Conservation (phyloP, 768 basidiomycete genomes). For the Amanita polypyramis region DNA sequence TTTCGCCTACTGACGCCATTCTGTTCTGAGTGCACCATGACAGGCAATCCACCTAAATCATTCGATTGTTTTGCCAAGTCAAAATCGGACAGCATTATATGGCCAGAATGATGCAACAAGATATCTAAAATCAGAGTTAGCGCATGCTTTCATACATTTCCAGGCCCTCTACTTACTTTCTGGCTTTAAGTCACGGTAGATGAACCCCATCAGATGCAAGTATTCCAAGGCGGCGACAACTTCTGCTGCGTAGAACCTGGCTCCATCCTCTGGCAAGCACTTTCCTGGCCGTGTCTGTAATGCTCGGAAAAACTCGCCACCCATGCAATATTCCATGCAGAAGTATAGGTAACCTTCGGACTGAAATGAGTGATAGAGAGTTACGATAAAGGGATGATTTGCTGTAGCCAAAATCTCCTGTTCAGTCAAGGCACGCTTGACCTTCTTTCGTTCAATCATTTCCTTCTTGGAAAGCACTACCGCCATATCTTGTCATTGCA, state of each 20-base stretch:
- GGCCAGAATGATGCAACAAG: constrained; percentile 92
- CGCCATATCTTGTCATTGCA: constrained; percentile 27
- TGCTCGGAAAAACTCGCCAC: constrained; percentile 98
- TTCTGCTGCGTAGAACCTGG: constrained; percentile 97
- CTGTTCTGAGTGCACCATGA: constrained; percentile 76
- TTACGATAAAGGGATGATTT: constrained; percentile 99
- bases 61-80: constrained; percentile 95
- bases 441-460: constrained; percentile 99
- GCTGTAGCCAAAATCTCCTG: constrained; percentile 98
- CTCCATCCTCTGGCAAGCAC: constrained; percentile 90
- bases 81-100: constrained; percentile 99
- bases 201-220: constrained; percentile 97
- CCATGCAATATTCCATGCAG: constrained; percentile 99
- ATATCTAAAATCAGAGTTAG: constrained; percentile 56
- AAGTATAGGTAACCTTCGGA: constrained; percentile 97
- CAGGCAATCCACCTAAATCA: constrained; percentile 77
- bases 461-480: constrained; percentile 96
- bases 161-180: constrained; percentile 65
- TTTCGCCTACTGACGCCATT: constrained; percentile 62
- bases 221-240: constrained; percentile 97
- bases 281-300: constrained; percentile 95
- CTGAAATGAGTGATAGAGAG: constrained; percentile 98
- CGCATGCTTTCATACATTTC: constrained; percentile 5
- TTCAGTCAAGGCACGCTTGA: constrained; percentile 96
- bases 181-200: constrained; percentile 98